Evolutionary conservation across 2,329 filamentous ascomycete species (phyloP).

Genomic region (Fusarium dimerum): DNA sequence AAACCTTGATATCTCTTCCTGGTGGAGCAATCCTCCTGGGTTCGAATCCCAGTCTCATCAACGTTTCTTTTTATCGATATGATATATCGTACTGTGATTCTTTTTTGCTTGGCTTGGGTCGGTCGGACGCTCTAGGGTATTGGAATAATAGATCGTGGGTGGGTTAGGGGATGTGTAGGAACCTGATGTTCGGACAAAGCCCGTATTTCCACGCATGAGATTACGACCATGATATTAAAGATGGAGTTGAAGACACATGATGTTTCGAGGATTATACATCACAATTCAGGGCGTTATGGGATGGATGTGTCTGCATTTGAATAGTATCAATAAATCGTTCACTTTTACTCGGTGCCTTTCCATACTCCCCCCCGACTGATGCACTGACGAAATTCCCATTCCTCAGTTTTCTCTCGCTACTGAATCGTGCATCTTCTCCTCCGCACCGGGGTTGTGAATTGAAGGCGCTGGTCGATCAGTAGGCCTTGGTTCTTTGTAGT

Average conservation of each 20-base stretch:
- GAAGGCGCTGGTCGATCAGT: constrained; percentile 49
- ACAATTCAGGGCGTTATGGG: not conserved
- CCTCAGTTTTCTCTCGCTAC: constrained; percentile 20
- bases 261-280: not conserved
- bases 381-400: not conserved
- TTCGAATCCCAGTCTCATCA: constrained; percentile 31
- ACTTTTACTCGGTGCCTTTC: no score
- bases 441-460: constrained; percentile 35
- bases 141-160: not conserved
- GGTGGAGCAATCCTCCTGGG: constrained; percentile 31
- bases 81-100: not conserved
- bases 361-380: no score
- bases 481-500: constrained; percentile 59
- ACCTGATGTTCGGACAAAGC: no score
- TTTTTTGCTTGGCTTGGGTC: constrained; percentile 5
- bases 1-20: constrained; percentile 26
- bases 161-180: not conserved
- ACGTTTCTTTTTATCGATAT: constrained; percentile 13
- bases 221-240: no score
- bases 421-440: constrained; percentile 30
- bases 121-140: not conserved
- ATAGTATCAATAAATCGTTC: no score
- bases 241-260: no score
- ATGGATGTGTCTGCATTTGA: not conserved
- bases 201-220: no score